A percentile compares a stretch with the other conserved stretches of the same genome.
Evolutionary conservation across 352 stramenopile species (phyloP).

Genomic region (Pythium guiyangense): DNA sequence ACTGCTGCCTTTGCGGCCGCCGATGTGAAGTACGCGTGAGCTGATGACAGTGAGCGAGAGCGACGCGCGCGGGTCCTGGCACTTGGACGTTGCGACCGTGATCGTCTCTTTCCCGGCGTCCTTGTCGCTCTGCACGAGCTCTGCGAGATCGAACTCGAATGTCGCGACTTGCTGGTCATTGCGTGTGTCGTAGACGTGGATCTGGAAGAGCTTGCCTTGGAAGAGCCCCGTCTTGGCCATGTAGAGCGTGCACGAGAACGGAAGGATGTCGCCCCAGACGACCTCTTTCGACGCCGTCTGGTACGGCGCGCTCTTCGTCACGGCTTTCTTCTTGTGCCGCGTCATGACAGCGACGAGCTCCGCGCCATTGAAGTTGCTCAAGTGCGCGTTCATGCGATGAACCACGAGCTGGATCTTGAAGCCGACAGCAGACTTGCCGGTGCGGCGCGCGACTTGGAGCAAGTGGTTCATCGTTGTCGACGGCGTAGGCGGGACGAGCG

Average conservation of each 20-base stretch:
- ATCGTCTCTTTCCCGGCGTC: constrained; percentile 63
- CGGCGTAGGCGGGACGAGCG: not conserved
- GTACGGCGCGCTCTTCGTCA: constrained; percentile 52
- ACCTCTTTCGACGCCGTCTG: constrained; percentile 46
- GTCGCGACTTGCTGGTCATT: constrained; percentile 45
- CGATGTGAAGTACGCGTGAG: constrained; percentile 31
- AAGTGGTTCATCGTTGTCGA: constrained; percentile 50
- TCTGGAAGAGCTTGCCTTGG: constrained; percentile 61
- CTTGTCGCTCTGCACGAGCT: constrained; percentile 56
- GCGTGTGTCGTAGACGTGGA: constrained; percentile 59
- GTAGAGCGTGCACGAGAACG: constrained; percentile 72
- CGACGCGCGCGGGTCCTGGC: constrained; percentile 51
- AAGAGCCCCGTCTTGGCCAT: constrained; percentile 71
- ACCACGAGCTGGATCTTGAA: constrained; percentile 74
- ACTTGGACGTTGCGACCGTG: constrained; percentile 51
- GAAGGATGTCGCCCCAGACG: constrained; percentile 70
- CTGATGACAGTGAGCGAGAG: constrained; percentile 60
- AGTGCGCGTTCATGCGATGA: constrained; percentile 53
- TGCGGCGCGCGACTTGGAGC: constrained; percentile 56
- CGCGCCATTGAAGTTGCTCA: constrained; percentile 37
- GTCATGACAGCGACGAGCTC: constrained; percentile 62
- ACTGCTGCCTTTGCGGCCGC: too few species aligned
- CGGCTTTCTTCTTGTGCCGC: constrained; percentile 64
- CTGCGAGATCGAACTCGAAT: constrained; percentile 68
- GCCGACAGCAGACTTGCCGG: constrained; percentile 46